A percentile compares a stretch with the other conserved stretches of the same genome.
Evolutionary conservation across 495 filamentous ascomycete genomes (phyloP).

Genomic region (Xylaria scruposa): DNA sequence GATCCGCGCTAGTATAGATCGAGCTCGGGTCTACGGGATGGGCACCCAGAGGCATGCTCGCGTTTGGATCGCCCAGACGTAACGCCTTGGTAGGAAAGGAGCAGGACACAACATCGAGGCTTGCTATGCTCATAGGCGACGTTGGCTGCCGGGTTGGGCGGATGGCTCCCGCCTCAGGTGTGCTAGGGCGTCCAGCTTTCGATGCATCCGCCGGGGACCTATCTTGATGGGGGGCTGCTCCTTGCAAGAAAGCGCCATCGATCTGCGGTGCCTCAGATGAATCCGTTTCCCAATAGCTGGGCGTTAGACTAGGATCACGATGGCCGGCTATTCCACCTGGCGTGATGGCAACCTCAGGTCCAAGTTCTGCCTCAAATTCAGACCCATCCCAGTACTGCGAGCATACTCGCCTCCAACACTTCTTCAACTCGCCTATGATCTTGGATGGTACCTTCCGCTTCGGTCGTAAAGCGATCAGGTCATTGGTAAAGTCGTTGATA

Average conservation of each 20-base stretch:
- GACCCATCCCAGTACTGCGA: constrained; percentile 84
- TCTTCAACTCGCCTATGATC: constrained; percentile 91
- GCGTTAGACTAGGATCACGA: constrained; percentile 59
- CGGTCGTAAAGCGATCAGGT: constrained; percentile 49
- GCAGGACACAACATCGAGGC: constrained; percentile 76
- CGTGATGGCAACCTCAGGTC: constrained; percentile 70
- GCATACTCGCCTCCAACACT: constrained; percentile 95
- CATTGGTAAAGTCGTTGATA: constrained; percentile 76
- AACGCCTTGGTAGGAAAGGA: constrained; percentile 75
- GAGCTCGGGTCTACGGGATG: constrained; percentile 67
- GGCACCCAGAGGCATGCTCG: constrained; percentile 58
- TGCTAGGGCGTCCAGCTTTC: constrained; percentile 52
- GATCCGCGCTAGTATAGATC: constrained; percentile 51
- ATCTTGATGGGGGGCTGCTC: constrained; percentile 35
- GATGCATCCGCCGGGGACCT: constrained; percentile 59
- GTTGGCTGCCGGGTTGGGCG: constrained; percentile 45
- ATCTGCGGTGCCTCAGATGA: constrained; percentile 50
- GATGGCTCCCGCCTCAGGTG: constrained; percentile 44
- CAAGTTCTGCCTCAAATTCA: constrained; percentile 62
- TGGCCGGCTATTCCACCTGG: constrained; percentile 73
- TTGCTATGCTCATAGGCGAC: constrained; percentile 60
- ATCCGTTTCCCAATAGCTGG: constrained; percentile 50
- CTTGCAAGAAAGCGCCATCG: constrained; percentile 46
- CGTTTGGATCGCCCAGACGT: constrained; percentile 52
- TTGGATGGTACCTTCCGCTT: constrained; percentile 80